Evolutionary conservation across 2,329 filamentous ascomycete genomes (phyloP), one percentile per base, ranked within the genome.

Genomic region (Fusarium bulbicola): DNA sequence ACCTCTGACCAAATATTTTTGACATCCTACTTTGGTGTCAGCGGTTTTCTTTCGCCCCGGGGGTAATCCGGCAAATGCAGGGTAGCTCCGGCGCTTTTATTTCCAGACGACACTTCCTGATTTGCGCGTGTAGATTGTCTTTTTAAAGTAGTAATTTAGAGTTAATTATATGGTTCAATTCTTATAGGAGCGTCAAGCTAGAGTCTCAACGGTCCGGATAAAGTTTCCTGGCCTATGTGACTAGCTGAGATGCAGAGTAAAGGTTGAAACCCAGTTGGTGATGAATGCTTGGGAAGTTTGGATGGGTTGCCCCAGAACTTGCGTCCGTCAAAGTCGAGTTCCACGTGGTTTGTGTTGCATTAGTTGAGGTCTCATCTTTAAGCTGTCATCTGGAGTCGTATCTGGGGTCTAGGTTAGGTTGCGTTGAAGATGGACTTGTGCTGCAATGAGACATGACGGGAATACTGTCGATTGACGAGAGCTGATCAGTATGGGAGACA

Each of bases 1-100:
- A 13, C 5, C 0, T 7, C 14, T 0, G 18, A 7, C 5, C 5
- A 6, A 3, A 8, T 46, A 7, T 30, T 49, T 49, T 16, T 32
- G 28, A 3, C 5, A 9, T 5, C 0, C 6, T 13, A 0, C 7
- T 13, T 5, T 0, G 2, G 2, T 18, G 21, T 18, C 6, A 1
- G 15, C 2, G 7, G 28, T 32, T 32, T 24, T 50, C 14, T 32
- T 50, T 6, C 21, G 8, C 12, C 6, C 7, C 2, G 2, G 4
- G 11, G 21, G 12, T 9, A 24, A 37, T 47, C 20, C 36, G 28
- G 20, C 28, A 28, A 15, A 37, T 37, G 37, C 24, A 45, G 32
- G 24, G 24, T 49, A 26, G 5, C 5, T 24, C 6, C 1, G 6
- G 9, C n/a, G 6, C 26, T 13, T 36, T 34, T 49, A 58, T 58